phyloP scores from a whole-genome alignment of 208 protist species.

The Leishmania mexicana region DNA sequence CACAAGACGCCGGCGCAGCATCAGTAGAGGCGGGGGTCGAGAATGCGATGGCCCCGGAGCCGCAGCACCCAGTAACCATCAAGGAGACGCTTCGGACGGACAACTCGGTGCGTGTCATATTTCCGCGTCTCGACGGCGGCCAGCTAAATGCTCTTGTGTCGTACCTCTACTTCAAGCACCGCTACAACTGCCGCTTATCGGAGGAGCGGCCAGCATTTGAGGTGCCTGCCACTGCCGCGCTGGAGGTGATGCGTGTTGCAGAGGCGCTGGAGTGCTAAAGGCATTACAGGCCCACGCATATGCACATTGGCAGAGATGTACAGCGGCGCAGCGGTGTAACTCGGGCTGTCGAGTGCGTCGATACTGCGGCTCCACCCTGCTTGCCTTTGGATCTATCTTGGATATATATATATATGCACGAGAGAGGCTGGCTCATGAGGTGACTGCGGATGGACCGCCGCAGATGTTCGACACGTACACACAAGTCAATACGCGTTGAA shows the following conservation, averaged over 20 bases:
- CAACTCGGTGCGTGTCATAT: constrained; percentile 47
- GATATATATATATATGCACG: background rate
- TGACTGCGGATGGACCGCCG: background rate
- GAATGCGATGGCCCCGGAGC: background rate
- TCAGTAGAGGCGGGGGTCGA: background rate
- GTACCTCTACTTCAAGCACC: constrained; percentile 89
- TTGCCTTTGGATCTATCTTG: background rate
- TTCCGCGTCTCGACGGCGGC: constrained; percentile 46
- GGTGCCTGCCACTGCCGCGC: constrained; percentile 51
- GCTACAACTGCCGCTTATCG: constrained; percentile 59
- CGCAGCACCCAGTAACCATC: constrained; percentile 19
- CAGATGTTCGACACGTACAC: background rate
- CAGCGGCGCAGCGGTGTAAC: background rate
- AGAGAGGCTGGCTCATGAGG: background rate
- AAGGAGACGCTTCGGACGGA: constrained; percentile 45
- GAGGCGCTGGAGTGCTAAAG: constrained; percentile 63
- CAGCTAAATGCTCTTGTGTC: constrained; percentile 68
- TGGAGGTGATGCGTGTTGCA: constrained; percentile 84
- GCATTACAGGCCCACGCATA: background rate
- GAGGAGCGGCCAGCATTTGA: constrained; percentile 62
- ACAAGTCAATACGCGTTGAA: background rate
- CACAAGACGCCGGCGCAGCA: background rate
- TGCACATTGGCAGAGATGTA: background rate
- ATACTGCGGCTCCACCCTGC: background rate
- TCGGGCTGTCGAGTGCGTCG: background rate